Percentiles rank a stretch among this genome's conserved stretches.
Conservation (phyloP, 208 protist species). For the Leishmania guyanensis region DNA sequence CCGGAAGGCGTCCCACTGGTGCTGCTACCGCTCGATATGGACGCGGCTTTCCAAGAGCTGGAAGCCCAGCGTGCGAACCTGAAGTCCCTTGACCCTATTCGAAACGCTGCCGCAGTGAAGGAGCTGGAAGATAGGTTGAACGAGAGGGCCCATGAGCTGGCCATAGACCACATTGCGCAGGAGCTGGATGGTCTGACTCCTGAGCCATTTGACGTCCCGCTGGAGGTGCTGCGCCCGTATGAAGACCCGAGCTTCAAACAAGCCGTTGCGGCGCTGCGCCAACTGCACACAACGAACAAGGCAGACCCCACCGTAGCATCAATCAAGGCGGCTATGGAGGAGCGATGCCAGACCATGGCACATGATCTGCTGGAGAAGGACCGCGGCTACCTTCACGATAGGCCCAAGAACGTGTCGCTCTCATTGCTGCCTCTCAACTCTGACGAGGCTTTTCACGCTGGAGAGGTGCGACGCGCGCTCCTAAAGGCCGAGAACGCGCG, state of each 20-base stretch:
- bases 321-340: slow-evolving; percentile 49
- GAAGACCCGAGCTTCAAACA: slow-evolving; percentile 30
- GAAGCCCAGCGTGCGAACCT: slow-evolving; percentile 53
- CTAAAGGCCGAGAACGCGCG: slow-evolving; percentile 24
- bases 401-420: slow-evolving; percentile 46
- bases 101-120: slow-evolving; percentile 40
- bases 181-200: slow-evolving; percentile 45
- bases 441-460: slow-evolving; percentile 36
- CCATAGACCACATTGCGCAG: slow-evolving; percentile 29
- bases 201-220: slow-evolving; percentile 41
- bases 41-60: slow-evolving; percentile 56
- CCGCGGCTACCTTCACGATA: slow-evolving; percentile 43
- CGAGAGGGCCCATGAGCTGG: slow-evolving; percentile 48
- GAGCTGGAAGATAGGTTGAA: slow-evolving; percentile 41
- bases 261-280: slow-evolving; percentile 26
- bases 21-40: slow-evolving; percentile 46
- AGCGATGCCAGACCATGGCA: slow-evolving; percentile 61
- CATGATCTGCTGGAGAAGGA: slow-evolving; percentile 42
- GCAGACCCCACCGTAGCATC: slow-evolving; percentile 18
- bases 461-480: slow-evolving; percentile 36
- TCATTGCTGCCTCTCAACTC: slow-evolving; percentile 37
- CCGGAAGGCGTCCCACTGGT: slow-evolving; percentile 52
- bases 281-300: slow-evolving; percentile 13
- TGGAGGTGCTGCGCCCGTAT: slow-evolving; percentile 51
- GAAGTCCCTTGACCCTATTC: slow-evolving; percentile 28